Evolutionary conservation across 768 basidiomycete genomes (phyloP).

Genomic region (Favolaschia claudopus): DNA sequence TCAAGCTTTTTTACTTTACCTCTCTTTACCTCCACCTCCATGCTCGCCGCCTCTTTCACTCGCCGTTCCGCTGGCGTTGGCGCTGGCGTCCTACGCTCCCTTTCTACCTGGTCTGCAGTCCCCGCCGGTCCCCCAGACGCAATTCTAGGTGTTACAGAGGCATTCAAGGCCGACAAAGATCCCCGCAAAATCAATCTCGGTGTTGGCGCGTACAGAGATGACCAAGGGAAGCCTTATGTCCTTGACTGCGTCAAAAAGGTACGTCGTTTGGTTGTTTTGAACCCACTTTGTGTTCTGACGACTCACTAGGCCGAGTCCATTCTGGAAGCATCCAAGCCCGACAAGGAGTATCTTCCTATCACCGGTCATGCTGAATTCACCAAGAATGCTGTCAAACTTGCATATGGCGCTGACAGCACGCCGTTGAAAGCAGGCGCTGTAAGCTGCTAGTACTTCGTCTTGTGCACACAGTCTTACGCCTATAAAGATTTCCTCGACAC

Average conservation of each 20-base stretch:
- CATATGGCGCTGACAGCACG: slow-evolving; percentile 84
- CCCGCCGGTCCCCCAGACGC: slow-evolving; percentile 91
- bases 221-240: slow-evolving; percentile 93
- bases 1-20: not conserved
- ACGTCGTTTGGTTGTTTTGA: slow-evolving; percentile 9
- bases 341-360: slow-evolving; percentile 98
- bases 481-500: slow-evolving; percentile 80
- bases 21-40: slow-evolving; percentile 38
- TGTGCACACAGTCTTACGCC: slow-evolving; percentile 20
- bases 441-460: slow-evolving; percentile 38
- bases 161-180: slow-evolving; percentile 95
- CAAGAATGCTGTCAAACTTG: slow-evolving; percentile 85
- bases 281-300: slow-evolving; percentile 1
- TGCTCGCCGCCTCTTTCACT: slow-evolving; percentile 58
- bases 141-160: slow-evolving; percentile 93
- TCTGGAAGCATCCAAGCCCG: slow-evolving; percentile 66
- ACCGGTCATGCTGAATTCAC: slow-evolving; percentile 90
- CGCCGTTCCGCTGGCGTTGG: slow-evolving; percentile 55
- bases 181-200: slow-evolving; percentile 96
- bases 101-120: slow-evolving; percentile 84
- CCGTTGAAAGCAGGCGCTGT: slow-evolving; percentile 79
- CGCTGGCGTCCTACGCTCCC: slow-evolving; percentile 48
- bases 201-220: slow-evolving; percentile 96
- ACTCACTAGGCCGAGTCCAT: slow-evolving; percentile 74
- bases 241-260: slow-evolving; percentile 90